phyloP scores from a whole-genome alignment of 2,329 filamentous ascomycete species.

The Thielaviopsis musarum region DNA sequence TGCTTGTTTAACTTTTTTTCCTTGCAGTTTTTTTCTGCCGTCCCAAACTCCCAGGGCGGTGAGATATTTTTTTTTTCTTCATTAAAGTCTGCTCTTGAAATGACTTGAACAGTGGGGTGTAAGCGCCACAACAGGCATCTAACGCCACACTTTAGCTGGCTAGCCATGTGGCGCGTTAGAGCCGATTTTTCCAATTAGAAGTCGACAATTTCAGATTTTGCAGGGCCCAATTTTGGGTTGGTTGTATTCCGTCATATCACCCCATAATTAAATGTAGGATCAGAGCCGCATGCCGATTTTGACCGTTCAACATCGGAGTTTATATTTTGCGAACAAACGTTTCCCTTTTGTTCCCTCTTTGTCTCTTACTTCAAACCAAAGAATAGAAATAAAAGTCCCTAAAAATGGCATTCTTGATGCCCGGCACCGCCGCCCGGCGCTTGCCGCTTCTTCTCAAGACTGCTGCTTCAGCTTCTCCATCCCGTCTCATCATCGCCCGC shows the following conservation, averaged over 20 bases:
- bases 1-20: neutral
- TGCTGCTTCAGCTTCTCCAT: neutral
- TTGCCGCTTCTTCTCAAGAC: slow-evolving; percentile 6
- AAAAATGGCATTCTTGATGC: slow-evolving; percentile 11
- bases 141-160: neutral
- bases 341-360: neutral
- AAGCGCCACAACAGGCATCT: slow-evolving; percentile 3
- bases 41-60: slow-evolving; percentile 9
- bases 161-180: neutral
- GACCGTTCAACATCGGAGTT: neutral
- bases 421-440: slow-evolving; percentile 10
- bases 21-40: slow-evolving; percentile 14
- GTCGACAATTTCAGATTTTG: slow-evolving; percentile 4
- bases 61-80: slow-evolving; percentile 13
- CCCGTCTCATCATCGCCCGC: neutral
- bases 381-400: neutral
- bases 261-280: neutral
- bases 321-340: neutral
- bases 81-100: neutral
- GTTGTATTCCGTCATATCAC: neutral
- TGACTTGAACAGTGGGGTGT: slow-evolving; percentile 1
- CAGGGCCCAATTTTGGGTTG: neutral
- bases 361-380: neutral
- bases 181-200: slow-evolving; percentile 7
- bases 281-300: neutral